phyloP scores from a whole-genome alignment of 1,139 yeast genomes.

The Torulaspora globosa region DNA sequence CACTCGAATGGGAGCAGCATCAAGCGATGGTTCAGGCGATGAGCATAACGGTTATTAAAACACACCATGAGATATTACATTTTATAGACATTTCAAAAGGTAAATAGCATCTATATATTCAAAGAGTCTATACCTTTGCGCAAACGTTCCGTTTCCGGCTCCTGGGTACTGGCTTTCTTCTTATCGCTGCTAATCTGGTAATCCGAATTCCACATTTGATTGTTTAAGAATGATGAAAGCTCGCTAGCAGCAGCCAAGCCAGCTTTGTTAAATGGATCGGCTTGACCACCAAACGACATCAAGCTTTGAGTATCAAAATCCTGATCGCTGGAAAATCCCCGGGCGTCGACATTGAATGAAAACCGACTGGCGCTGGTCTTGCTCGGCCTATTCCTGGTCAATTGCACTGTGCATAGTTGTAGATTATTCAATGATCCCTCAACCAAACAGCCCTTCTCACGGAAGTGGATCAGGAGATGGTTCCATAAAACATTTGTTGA shows the following conservation, averaged over 20 bases:
- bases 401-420: constrained; percentile 66
- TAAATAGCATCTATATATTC: constrained; percentile 1
- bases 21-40: constrained; percentile 11
- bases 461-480: constrained; percentile 67
- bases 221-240: constrained; percentile 35
- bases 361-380: constrained; percentile 15
- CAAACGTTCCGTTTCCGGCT: constrained; percentile 2
- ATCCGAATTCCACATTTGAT: constrained; percentile 30
- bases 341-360: constrained; percentile 23
- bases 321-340: constrained; percentile 24
- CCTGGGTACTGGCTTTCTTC: constrained; percentile 1
- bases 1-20: constrained; percentile 1
- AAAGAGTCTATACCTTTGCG: constrained; percentile 4
- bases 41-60: neutral
- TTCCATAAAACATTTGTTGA: constrained; percentile 76
- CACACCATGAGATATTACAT: constrained; percentile 2
- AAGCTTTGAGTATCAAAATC: constrained; percentile 50
- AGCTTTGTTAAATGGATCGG: constrained; percentile 26
- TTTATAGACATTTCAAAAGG: constrained; percentile 2
- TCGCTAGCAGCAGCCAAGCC: constrained; percentile 26
- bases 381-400: constrained; percentile 39
- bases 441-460: constrained; percentile 83
- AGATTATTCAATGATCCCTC: constrained; percentile 87
- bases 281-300: constrained; percentile 42
- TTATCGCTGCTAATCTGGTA: neutral